Conservation (phyloP, 73 alveolate species). For the Tetrahymena thermophila region DNA sequence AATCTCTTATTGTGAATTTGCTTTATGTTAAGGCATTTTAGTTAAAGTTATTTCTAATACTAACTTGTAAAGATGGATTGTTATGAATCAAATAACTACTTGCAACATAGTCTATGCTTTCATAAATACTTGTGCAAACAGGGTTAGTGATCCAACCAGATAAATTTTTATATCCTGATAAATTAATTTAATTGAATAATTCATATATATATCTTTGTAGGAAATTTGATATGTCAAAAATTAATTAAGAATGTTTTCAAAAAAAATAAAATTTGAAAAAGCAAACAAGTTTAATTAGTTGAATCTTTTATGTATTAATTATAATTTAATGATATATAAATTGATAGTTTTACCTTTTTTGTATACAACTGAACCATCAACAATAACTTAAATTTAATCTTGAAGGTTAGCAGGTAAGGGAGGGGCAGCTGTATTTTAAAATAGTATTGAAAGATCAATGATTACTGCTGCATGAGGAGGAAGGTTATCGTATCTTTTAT, state of each 20-base stretch:
- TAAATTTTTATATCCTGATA: not conserved
- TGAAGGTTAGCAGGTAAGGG: not conserved
- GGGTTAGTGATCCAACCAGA: not conserved
- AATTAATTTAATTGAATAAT: too few species aligned
- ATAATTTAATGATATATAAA: too few species aligned
- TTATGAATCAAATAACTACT: not conserved
- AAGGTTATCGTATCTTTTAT: not conserved
- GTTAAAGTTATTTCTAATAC: not conserved
- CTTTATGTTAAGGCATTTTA: not conserved
- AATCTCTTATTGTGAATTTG: not conserved
- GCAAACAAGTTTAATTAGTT: not conserved
- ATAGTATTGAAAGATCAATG: not conserved
- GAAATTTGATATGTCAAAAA: too few species aligned
- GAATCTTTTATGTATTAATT: not conserved
- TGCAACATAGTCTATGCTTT: not conserved
- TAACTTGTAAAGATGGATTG: not conserved
- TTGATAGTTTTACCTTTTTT: not conserved
- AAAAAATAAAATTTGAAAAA: too few species aligned
- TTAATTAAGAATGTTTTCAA: too few species aligned
- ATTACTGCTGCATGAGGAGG: not conserved
- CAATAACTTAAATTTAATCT: not conserved
- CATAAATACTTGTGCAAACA: not conserved
- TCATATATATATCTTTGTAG: too few species aligned
- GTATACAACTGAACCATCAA: not conserved
- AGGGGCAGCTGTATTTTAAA: not conserved